Conservation (phyloP, 169 alveolate species). For the Cryptosporidium andersoni region DNA sequence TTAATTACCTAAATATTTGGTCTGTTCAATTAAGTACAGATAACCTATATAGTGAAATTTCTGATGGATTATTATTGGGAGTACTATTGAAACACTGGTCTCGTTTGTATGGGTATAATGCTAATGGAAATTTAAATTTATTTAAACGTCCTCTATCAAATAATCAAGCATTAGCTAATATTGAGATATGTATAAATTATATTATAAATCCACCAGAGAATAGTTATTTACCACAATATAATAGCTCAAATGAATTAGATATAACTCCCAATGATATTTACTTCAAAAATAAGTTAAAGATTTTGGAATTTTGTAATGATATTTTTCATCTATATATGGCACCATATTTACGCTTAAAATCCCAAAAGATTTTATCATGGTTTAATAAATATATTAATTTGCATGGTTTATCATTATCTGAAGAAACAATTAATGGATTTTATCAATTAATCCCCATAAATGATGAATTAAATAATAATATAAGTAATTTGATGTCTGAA, state of each 20-base stretch:
- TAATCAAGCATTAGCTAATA: constrained; percentile 51
- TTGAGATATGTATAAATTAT: constrained; percentile 50
- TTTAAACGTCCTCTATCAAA: constrained; percentile 46
- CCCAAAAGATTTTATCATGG: constrained; percentile 7
- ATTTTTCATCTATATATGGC: constrained; percentile 58
- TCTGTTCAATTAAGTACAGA: constrained; percentile 29
- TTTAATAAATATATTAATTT: constrained; percentile 19
- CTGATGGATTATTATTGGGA: constrained; percentile 49
- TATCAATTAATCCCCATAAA: constrained; percentile 27
- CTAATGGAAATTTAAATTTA: constrained; percentile 51
- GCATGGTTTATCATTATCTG: constrained; percentile 60
- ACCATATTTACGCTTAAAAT: constrained; percentile 60
- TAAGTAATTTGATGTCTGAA: not conserved
- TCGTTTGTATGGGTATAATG: constrained; percentile 45
- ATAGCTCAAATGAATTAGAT: constrained; percentile 2
- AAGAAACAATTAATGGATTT: constrained; percentile 30
- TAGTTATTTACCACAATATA: constrained; percentile 43
- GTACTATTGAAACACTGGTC: constrained; percentile 48
- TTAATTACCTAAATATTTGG: constrained; percentile 61
- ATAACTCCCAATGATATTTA: constrained; percentile 50
- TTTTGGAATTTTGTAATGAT: constrained; percentile 12
- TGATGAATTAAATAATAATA: constrained; percentile 1
- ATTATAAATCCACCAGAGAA: constrained; percentile 59
- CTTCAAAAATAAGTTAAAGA: constrained; percentile 6
- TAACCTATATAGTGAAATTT: constrained; percentile 42